A percentile compares a stretch with the other conserved stretches of the same genome.
phyloP scores from a whole-genome alignment of 2,329 filamentous ascomycete genomes.

The Paramyrothecium sp. region DNA sequence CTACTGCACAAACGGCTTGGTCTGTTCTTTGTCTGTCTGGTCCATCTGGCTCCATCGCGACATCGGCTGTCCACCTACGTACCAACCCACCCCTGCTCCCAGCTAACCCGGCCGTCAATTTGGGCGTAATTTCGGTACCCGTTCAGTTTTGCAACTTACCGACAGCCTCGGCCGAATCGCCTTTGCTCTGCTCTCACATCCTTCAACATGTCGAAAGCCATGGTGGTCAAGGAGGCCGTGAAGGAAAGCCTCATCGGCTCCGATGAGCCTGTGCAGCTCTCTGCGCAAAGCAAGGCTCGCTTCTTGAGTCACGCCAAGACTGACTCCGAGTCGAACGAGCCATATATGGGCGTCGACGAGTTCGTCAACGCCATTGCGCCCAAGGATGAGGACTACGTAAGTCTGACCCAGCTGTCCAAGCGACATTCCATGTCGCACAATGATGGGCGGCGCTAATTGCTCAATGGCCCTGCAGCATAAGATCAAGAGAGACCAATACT shows the following conservation, averaged over 20 bases:
- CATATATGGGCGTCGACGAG: constrained; percentile 78
- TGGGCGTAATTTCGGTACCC: neutral
- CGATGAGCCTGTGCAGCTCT: constrained; percentile 59
- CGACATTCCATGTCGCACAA: neutral
- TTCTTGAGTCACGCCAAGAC: constrained; percentile 76
- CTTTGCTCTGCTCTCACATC: neutral
- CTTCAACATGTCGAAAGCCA: constrained; percentile 35
- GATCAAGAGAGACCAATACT: constrained; percentile 94
- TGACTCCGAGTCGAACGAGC: constrained; percentile 73
- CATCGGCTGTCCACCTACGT: neutral
- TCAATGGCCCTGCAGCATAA: constrained; percentile 68
- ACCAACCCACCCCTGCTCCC: neutral
- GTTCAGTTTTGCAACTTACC: neutral
- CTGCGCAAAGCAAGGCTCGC: constrained; percentile 70
- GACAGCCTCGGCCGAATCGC: neutral
- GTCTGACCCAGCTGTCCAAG: constrained; percentile 30
- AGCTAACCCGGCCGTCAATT: neutral
- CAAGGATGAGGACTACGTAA: constrained; percentile 84
- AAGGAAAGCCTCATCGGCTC: constrained; percentile 77
- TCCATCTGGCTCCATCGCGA: neutral
- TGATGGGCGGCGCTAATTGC: constrained; percentile 10
- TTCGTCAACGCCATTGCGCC: constrained; percentile 92
- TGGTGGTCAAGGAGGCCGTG: constrained; percentile 64
- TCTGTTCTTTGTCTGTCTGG: neutral
- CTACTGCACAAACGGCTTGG: neutral